Evolutionary conservation across 1,139 yeast species (phyloP).

Genomic region (Pichiaceae sp.): DNA sequence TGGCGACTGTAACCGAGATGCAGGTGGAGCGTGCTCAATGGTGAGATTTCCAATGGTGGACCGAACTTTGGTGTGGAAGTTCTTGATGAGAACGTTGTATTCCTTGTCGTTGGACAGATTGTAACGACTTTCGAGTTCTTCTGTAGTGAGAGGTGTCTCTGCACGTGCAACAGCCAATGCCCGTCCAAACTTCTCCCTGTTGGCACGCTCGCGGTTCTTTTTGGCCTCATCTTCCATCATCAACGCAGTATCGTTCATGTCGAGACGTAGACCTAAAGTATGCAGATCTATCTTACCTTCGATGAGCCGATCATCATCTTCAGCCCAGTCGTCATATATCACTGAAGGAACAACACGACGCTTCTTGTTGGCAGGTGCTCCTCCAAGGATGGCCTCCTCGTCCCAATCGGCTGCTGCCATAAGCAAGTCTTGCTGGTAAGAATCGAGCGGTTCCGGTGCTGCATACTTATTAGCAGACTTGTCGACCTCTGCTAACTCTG

Average conservation of each 20-base stretch:
- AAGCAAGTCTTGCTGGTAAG: conserved; percentile 49
- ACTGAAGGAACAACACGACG: conserved; percentile 7
- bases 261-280: conserved; percentile 43
- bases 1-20: conserved; percentile 81
- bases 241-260: conserved; percentile 81
- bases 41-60: conserved; percentile 86
- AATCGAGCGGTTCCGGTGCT: conserved; percentile 17
- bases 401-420: conserved; percentile 84
- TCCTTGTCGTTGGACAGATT: conserved; percentile 84
- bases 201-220: conserved; percentile 8
- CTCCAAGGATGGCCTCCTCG: conserved; percentile 51
- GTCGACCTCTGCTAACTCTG: conserved; percentile 5
- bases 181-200: not conserved
- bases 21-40: conserved; percentile 90
- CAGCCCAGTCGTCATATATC: conserved; percentile 33
- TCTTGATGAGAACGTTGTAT: conserved; percentile 74
- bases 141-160: conserved; percentile 41
- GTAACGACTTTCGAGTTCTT: conserved; percentile 45
- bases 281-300: conserved; percentile 52
- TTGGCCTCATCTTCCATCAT: conserved; percentile 46
- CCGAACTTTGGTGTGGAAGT: conserved; percentile 86
- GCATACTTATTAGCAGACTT: conserved; percentile 4
- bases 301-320: conserved; percentile 63
- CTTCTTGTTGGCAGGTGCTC: conserved; percentile 15
- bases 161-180: conserved; percentile 14